Evolutionary conservation across 495 filamentous ascomycete species (phyloP), one percentile per base, ranked within the genome.

Genomic region (Parmelia sp.): DNA sequence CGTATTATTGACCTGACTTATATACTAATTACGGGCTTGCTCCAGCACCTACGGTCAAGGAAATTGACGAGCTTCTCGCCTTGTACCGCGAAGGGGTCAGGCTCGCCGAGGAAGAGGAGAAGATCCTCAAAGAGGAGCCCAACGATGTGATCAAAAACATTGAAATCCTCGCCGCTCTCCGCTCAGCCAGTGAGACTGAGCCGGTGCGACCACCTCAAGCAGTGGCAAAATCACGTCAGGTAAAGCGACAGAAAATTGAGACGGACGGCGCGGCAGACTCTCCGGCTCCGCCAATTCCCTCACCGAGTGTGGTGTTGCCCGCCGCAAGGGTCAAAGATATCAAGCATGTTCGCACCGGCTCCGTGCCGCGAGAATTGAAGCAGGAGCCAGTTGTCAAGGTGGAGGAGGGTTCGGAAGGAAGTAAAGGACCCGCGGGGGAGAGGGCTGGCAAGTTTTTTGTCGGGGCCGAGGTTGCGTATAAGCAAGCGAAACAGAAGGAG

Each of bases 401-500:
- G 40, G 84, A 85, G 71, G 83, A 86, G 68, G 82, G 81, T 12
- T 71, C 77, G 0, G 83, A 83, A 60, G 74, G 77, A 3, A 71
- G 74, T 44, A 83, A 83, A 64, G 78, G 78, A 10, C 78, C 77
- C 19, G 64, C 75, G 33, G 79, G 78, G 7, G 81, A 84, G 67
- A 78, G 78, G 61, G 80, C 71, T 60, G 81, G 78, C 23, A 74
- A 79, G 23, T 85, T 93, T 42, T 76, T 78, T 53, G 81, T 91
- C 47, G 86, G 87, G 47, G 88, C 90, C 60, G 88, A 95, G 71
- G 92, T 96, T 19, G 90, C 92, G 29, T 96, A 92, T 79, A 89
- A 88, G 67, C 90, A 86, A 66, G 82, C 83, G 70, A 84, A 83
- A 64, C 80, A 88, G 47, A 94, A 92, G 71, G 83, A 88, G 59